These are phyloP conservation scores for Yamadazyma sp. DNA, from an alignment of 805 yeast species.

Conservation along the genomic window DNA sequence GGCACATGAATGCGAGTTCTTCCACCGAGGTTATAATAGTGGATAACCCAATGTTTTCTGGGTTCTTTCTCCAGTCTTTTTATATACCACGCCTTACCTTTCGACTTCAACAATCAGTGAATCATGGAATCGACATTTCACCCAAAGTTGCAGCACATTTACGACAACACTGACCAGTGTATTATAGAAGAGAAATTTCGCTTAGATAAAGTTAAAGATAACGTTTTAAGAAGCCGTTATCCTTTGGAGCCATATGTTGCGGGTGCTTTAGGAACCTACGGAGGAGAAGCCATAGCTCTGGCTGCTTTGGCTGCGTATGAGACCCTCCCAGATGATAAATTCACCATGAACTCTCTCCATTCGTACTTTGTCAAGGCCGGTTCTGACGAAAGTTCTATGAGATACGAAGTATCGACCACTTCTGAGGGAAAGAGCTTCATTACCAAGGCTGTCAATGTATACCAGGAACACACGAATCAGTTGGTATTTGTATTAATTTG, in stretches of 20 bases:
- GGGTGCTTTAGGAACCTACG: conserved; percentile 38
- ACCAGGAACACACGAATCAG: conserved; percentile 26
- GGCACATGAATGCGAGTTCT: no score
- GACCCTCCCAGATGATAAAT: conserved; percentile 20
- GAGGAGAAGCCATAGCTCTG: conserved; percentile 40
- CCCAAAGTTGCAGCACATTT: conserved; percentile 14
- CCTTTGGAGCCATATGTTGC: conserved; percentile 22
- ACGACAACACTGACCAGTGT: conserved; percentile 15
- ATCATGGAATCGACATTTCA: conserved; percentile 6
- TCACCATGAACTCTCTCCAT: conserved; percentile 41
- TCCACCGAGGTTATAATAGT: no score
- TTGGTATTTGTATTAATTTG: conserved; percentile 30
- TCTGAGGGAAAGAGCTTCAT: conserved; percentile 36
- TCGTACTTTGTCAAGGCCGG: conserved; percentile 40
- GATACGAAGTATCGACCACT: conserved; percentile 31
- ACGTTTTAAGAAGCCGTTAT: conserved; percentile 18
- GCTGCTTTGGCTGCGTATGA: conserved; percentile 38
- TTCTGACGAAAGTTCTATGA: conserved; percentile 24
- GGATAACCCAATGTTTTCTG: no score
- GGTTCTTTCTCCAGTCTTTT: no score
- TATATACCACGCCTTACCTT: no score
- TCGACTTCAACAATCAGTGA: no score
- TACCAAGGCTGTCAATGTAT: conserved; percentile 30
- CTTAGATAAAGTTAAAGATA: conserved; percentile 11
- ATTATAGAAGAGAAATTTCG: conserved; percentile 19